Evolutionary conservation across 2,329 filamentous ascomycete species (phyloP).

Genomic region (Alternaria arbusti): DNA sequence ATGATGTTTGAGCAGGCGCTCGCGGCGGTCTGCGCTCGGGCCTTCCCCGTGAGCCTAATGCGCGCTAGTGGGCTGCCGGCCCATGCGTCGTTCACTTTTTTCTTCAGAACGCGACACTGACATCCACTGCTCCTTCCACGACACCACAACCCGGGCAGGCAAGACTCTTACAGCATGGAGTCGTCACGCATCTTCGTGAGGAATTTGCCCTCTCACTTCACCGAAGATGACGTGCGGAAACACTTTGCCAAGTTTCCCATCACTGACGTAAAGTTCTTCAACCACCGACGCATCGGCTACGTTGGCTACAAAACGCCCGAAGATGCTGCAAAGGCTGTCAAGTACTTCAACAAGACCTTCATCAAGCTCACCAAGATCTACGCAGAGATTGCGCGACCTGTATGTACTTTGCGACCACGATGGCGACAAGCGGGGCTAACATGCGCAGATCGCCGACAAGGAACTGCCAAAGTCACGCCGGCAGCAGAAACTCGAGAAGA

Average conservation of each 20-base stretch:
- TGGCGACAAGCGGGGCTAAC: constrained; percentile 33
- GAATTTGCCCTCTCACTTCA: constrained; percentile 82
- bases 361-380: constrained; percentile 94
- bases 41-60: constrained; percentile 1
- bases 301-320: constrained; percentile 87
- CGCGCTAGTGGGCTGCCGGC: constrained; percentile 11
- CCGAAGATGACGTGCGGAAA: constrained; percentile 82
- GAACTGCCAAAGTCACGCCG: constrained; percentile 44
- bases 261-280: constrained; percentile 91
- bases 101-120: constrained; percentile 15
- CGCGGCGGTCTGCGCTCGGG: constrained; percentile 10
- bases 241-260: constrained; percentile 84
- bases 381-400: constrained; percentile 85
- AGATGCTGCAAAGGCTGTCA: constrained; percentile 81
- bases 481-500: constrained; percentile 38
- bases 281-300: constrained; percentile 90
- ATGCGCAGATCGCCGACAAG: constrained; percentile 40
- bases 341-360: constrained; percentile 94
- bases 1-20: constrained; percentile 22
- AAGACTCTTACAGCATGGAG: constrained; percentile 58
- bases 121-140: background rate
- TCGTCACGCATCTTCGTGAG: constrained; percentile 77
- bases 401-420: constrained; percentile 51
- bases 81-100: constrained; percentile 14
- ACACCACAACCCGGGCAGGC: constrained; percentile 22